phyloP scores from a whole-genome alignment of 108 stramenopile genomes.

The Skeletonema potamos region DNA sequence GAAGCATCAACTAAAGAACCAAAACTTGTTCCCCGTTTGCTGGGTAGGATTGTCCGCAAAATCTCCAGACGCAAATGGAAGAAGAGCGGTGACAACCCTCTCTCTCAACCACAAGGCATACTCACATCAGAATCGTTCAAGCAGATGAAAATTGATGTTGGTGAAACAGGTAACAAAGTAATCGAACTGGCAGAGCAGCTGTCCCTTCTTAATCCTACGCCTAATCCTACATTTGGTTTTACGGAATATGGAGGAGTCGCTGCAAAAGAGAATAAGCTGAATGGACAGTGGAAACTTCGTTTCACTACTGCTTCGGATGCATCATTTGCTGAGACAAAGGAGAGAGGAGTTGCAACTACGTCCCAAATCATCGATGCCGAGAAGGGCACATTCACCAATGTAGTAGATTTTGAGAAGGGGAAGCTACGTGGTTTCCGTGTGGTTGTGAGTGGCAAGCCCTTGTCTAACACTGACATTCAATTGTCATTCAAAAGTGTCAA shows the following conservation, averaged over 20 bases:
- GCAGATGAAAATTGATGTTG: slow-evolving; percentile 22
- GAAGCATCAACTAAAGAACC: not conserved
- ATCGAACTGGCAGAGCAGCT: slow-evolving; percentile 38
- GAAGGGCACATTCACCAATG: slow-evolving; percentile 38
- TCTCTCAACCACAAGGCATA: not conserved
- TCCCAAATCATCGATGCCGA: slow-evolving; percentile 31
- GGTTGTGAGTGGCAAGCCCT: slow-evolving; percentile 33
- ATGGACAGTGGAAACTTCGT: slow-evolving; percentile 36
- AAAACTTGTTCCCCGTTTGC: slow-evolving; percentile 10
- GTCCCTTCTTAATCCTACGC: slow-evolving; percentile 37
- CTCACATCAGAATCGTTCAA: slow-evolving; percentile 28
- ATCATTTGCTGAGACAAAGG: slow-evolving; percentile 14
- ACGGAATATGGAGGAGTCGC: slow-evolving; percentile 21
- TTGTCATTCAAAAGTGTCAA: slow-evolving; percentile 30
- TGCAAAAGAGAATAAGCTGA: slow-evolving; percentile 17
- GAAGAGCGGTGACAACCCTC: not conserved
- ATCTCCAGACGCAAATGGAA: slow-evolving; percentile 12
- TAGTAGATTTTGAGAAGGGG: slow-evolving; percentile 43
- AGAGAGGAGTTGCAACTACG: slow-evolving; percentile 22
- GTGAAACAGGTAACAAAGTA: slow-evolving; percentile 20
- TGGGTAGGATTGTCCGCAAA: slow-evolving; percentile 20
- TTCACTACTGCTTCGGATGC: slow-evolving; percentile 52
- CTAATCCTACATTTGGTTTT: slow-evolving; percentile 37
- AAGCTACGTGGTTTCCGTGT: slow-evolving; percentile 41
- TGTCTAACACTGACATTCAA: slow-evolving; percentile 9